Conservation (phyloP, 2,329 filamentous ascomycete species). For the Colletotrichum orbiculare region DNA sequence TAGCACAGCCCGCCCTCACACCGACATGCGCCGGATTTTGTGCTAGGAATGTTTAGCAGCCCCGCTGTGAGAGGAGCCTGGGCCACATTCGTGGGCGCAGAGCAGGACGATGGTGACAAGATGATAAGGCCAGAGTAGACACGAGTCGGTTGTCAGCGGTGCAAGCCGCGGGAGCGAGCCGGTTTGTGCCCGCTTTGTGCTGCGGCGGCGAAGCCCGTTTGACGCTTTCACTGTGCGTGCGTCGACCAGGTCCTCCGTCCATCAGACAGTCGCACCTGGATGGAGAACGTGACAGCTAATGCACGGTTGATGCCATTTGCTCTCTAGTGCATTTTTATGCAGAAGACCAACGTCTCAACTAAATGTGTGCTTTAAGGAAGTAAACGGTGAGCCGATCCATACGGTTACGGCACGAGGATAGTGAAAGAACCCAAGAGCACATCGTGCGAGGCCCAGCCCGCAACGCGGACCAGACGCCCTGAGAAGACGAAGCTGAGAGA, state of each 20-base stretch:
- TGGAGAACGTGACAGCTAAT: conserved; percentile 31
- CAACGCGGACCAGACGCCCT: not conserved
- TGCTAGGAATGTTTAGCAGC: conserved; percentile 25
- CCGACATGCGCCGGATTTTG: conserved; percentile 26
- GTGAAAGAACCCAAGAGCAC: not conserved
- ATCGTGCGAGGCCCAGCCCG: no score
- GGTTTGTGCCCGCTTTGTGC: conserved; percentile 34
- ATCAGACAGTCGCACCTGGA: conserved; percentile 26
- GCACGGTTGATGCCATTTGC: conserved; percentile 22
- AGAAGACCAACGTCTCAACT: conserved; percentile 35
- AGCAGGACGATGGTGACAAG: conserved; percentile 24
- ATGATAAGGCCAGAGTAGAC: conserved; percentile 30
- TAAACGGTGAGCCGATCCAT: conserved; percentile 4
- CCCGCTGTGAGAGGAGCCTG: conserved; percentile 16
- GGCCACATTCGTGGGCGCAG: conserved; percentile 13
- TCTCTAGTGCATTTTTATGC: conserved; percentile 33
- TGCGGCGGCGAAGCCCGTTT: conserved; percentile 32
- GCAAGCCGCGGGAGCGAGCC: conserved; percentile 31
- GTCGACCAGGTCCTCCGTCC: conserved; percentile 1
- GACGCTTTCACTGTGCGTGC: conserved; percentile 23
- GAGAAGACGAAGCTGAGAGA: not conserved
- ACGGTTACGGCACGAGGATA: conserved; percentile 15
- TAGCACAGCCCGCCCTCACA: conserved; percentile 31
- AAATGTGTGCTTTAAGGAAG: conserved; percentile 11
- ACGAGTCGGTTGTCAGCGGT: conserved; percentile 24